A percentile compares a stretch with the other conserved stretches of the same genome.
These are phyloP conservation scores for Dryadomyces sulphureus DNA, from an alignment of 2,329 filamentous ascomycete species.

Conservation along the genomic window DNA sequence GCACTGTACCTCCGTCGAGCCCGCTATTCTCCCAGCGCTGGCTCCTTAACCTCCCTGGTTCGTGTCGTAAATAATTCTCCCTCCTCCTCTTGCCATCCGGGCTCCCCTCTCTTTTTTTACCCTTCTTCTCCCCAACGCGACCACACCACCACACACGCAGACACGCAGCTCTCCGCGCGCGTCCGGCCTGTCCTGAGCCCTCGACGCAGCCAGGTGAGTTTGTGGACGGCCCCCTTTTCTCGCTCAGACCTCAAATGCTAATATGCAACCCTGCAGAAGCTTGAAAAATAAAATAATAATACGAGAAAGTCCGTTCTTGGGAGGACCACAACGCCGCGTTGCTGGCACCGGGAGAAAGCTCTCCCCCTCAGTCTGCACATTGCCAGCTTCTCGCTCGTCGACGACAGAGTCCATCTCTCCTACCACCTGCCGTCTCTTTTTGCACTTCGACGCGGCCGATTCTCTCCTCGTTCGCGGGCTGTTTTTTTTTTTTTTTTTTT, in stretches of 20 bases:
- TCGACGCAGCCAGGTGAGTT: too few species aligned
- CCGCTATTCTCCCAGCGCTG: neutral
- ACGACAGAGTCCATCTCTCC: too few species aligned
- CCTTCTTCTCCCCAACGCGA: neutral
- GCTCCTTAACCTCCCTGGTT: neutral
- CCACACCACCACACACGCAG: neutral
- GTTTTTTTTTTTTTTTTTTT: too few species aligned
- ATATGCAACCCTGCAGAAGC: neutral
- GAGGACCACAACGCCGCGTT: too few species aligned
- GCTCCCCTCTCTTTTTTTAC: conserved; percentile 4
- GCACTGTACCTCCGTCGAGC: neutral
- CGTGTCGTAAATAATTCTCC: neutral
- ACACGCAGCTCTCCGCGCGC: neutral
- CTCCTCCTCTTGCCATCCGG: neutral
- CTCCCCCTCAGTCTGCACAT: neutral
- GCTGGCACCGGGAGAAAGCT: neutral
- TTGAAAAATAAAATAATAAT: neutral
- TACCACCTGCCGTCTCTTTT: too few species aligned
- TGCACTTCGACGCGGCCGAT: too few species aligned
- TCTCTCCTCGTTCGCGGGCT: too few species aligned
- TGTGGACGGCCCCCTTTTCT: neutral
- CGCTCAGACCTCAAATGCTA: too few species aligned
- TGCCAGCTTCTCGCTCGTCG: neutral
- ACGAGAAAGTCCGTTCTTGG: neutral
- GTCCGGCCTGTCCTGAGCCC: too few species aligned